Percentiles rank a stretch among this genome's conserved stretches.
These are phyloP conservation scores for Conoideocrella luteorostrata DNA, from an alignment of 2,329 filamentous ascomycete species.

Conservation along the genomic window DNA sequence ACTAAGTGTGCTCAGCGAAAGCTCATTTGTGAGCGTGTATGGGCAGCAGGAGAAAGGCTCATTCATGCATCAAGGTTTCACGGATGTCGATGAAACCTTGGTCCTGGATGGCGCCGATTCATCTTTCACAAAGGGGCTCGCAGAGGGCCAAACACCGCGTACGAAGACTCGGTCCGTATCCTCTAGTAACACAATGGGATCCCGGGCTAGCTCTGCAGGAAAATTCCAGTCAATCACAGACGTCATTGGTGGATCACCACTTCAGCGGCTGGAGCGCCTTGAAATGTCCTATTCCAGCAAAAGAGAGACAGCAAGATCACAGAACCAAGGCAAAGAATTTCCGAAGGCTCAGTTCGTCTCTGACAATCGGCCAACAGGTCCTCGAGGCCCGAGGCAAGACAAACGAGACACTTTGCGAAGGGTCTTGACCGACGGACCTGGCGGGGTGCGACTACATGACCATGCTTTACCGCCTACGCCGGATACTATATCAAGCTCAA, in stretches of 20 bases:
- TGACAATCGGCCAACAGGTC: conserved; percentile 15
- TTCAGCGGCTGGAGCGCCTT: conserved; percentile 43
- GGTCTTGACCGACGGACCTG: conserved; percentile 41
- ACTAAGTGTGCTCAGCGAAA: conserved; percentile 60
- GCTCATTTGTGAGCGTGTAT: conserved; percentile 61
- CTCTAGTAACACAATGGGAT: neutral
- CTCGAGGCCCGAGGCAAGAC: conserved; percentile 33
- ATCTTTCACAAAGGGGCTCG: neutral
- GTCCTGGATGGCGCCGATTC: conserved; percentile 21
- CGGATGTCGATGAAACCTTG: conserved; percentile 23
- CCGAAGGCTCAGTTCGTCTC: conserved; percentile 11
- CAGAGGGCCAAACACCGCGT: neutral
- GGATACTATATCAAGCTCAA: conserved; percentile 53
- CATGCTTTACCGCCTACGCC: conserved; percentile 50
- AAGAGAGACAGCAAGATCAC: conserved; percentile 24
- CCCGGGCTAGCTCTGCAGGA: conserved; percentile 21
- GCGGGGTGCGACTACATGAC: conserved; percentile 33
- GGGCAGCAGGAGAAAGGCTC: conserved; percentile 34
- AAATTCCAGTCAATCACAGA: conserved; percentile 41
- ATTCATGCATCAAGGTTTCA: conserved; percentile 16
- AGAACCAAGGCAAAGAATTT: conserved; percentile 20
- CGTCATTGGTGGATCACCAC: conserved; percentile 24
- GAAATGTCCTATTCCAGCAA: conserved; percentile 22
- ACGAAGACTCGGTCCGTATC: conserved; percentile 5
- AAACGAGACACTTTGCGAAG: conserved; percentile 42